Base-by-base conservation (phyloP, 2,329 filamentous ascomycete species). In the Diaporthe citriasiana region DNA sequence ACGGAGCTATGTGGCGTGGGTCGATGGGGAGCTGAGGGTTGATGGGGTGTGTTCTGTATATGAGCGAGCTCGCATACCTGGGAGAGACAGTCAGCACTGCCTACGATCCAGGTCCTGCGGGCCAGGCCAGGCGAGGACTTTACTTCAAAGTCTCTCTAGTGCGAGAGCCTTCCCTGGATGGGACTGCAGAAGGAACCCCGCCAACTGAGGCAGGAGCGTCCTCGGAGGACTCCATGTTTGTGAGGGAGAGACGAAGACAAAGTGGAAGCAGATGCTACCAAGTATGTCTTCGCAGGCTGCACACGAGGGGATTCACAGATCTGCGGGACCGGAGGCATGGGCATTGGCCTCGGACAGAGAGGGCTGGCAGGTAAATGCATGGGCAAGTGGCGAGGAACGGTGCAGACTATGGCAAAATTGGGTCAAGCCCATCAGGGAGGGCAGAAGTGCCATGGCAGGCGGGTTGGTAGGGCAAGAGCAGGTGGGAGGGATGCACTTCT, bases 141-240 rank as follows among this genome's bases (percentile, higher is more conserved):
- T 63, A 71, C 70, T 63, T 71, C 70, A 71, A 30, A 9, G 56
- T 45, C 47, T 71, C 70, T 53, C 70, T 71, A 0, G 47, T 71
- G 33, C 70, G 70, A 2, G 56, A 59, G 57, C 70, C 70, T 25
- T 71, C 70, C 30, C 70, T 63, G 56, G 56, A 22, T 25, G 56
- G 56, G 22, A 17, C 19, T 7, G 15, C 7, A 13, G 33, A 8
- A 4, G 33, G 47, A 17, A 1, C n/a, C 4, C 17, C 47, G n/a
- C n/a, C 33, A 10, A 22, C 47, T 4, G 63, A 27, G 63, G n/a
- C 47, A 47, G 27, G 45, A 33, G 47, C 63, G 22, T 27, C 33
- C 63, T 22, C 13, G 33, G 47, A 22, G 2, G 45, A 27, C 22
- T 68, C 47, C 63, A 68, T 68, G 47, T 51, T 10, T 10, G 3